These are phyloP conservation scores for carrot (Daucus carota) DNA, from an alignment of 129 eudicot genomes.

Conservation along the genomic window DNA sequence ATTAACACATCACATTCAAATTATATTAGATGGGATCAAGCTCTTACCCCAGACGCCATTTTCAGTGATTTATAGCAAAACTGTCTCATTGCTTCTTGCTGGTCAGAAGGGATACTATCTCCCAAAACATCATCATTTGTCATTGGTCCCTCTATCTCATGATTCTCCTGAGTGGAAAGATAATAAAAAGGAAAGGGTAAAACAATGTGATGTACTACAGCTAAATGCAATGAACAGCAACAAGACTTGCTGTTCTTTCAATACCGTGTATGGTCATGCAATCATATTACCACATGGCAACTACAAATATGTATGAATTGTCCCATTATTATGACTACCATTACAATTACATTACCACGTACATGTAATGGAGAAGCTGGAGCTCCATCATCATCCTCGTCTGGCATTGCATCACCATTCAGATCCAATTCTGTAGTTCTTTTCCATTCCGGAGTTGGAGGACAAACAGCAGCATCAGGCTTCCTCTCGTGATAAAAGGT, in stretches of 20 bases:
- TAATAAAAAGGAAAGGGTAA: neutral
- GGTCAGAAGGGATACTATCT: constrained; percentile 77
- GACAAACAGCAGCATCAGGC: constrained; percentile 69
- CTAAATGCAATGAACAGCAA: neutral
- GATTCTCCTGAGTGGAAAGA: constrained; percentile 38
- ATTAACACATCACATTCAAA: neutral
- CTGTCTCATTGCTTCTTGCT: constrained; percentile 58
- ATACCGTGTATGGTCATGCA: neutral
- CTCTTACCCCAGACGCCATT: constrained; percentile 53
- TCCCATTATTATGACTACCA: neutral
- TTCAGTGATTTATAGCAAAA: constrained; percentile 74
- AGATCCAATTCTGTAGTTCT: constrained; percentile 76
- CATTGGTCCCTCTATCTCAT: constrained; percentile 51
- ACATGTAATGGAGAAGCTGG: constrained; percentile 54
- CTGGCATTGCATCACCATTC: constrained; percentile 91
- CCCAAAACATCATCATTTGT: constrained; percentile 94
- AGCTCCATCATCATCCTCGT: constrained; percentile 91
- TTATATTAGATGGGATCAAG: neutral
- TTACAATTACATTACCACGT: constrained; percentile 5
- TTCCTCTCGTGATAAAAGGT: constrained; percentile 86
- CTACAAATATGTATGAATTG: neutral
- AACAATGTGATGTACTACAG: neutral
- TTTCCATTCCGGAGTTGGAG: constrained; percentile 98
- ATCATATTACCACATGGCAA: neutral
- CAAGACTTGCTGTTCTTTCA: neutral